Percentiles rank a stretch among this genome's conserved stretches.
phyloP scores from a whole-genome alignment of 495 filamentous ascomycete species.

The Talaromyces nanjingensis region DNA sequence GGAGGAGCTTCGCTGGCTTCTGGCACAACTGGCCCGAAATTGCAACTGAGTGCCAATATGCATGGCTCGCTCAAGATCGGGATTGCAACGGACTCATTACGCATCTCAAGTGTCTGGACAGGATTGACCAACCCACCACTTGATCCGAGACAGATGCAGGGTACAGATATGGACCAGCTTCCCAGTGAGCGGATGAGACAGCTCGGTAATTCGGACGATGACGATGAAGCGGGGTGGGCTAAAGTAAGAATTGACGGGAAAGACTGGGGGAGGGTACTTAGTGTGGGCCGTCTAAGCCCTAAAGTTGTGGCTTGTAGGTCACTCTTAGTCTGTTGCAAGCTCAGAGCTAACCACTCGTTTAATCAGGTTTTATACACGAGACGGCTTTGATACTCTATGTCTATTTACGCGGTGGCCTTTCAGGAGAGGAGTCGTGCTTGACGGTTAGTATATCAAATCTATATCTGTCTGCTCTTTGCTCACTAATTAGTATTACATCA shows the following conservation, averaged over 20 bases:
- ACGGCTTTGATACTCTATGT: constrained; percentile 89
- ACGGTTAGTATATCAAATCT: constrained; percentile 50
- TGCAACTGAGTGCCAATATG: constrained; percentile 84
- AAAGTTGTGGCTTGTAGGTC: constrained; percentile 80
- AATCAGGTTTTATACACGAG: constrained; percentile 57
- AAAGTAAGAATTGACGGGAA: constrained; percentile 81
- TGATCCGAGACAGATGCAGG: constrained; percentile 64
- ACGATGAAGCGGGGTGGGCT: constrained; percentile 68
- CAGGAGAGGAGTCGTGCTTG: constrained; percentile 66
- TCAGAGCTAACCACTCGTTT: constrained; percentile 7
- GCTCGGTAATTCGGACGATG: constrained; percentile 31
- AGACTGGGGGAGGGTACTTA: constrained; percentile 86
- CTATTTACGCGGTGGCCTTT: constrained; percentile 68
- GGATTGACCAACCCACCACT: constrained; percentile 77
- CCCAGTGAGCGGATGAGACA: constrained; percentile 64
- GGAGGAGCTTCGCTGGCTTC: constrained; percentile 14
- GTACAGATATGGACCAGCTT: constrained; percentile 56
- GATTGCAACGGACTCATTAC: constrained; percentile 69
- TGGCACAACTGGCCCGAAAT: constrained; percentile 44
- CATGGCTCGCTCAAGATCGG: constrained; percentile 74
- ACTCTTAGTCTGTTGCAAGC: not conserved
- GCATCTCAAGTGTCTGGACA: constrained; percentile 75
- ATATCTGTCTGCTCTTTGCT: not conserved
- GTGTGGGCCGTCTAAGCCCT: constrained; percentile 80
- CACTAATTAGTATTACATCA: constrained; percentile 52